phyloP scores from a whole-genome alignment of 2,329 filamentous ascomycete genomes.

The Trichoderma guizhouense region DNA sequence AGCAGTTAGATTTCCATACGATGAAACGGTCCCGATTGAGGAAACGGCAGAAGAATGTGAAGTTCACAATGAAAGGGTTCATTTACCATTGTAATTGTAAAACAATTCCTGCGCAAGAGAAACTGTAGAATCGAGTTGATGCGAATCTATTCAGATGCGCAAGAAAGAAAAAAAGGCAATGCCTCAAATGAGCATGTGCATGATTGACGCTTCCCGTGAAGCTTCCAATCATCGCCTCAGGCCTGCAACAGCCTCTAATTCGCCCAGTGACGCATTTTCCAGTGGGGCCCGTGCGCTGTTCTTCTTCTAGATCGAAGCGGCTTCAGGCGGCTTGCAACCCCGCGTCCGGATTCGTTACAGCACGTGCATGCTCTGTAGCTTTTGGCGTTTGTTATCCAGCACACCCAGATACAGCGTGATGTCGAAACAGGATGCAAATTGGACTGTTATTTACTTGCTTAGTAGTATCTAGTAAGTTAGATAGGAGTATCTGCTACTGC shows the following conservation, averaged over 20 bases:
- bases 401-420: neutral
- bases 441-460: neutral
- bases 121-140: neutral
- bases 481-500: neutral
- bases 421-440: neutral
- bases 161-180: neutral
- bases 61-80: neutral
- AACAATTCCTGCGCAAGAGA: neutral
- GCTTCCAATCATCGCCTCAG: neutral
- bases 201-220: neutral
- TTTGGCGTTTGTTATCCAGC: neutral
- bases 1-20: neutral
- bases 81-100: slow-evolving; percentile 15
- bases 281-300: slow-evolving; percentile 1
- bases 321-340: slow-evolving; percentile 9
- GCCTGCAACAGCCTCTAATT: neutral
- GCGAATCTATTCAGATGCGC: neutral
- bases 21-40: neutral
- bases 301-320: slow-evolving; percentile 2
- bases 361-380: neutral
- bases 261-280: slow-evolving; percentile 9
- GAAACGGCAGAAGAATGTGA: neutral
- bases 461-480: neutral
- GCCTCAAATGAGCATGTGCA: neutral
- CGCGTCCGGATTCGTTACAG: neutral